Percentiles rank a stretch among this genome's conserved stretches.
These are phyloP conservation scores for Oemleria cerasiformis DNA, from an alignment of 306 rosid genomes.

Conservation along the genomic window DNA sequence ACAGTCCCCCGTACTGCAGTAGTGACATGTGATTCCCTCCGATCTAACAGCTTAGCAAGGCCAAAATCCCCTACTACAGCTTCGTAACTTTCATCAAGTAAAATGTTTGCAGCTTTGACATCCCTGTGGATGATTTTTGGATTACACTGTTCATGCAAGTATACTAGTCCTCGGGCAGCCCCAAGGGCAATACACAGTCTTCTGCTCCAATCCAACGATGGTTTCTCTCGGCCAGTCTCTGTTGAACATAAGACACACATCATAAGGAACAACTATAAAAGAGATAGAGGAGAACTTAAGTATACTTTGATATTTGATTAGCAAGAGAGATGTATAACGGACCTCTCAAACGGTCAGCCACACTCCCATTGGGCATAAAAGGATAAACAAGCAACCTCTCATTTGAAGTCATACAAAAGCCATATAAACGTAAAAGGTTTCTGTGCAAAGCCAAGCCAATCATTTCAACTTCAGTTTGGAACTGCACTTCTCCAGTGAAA, in stretches of 20 bases:
- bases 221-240: slow-evolving; percentile 69
- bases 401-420: slow-evolving; percentile 79
- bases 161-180: slow-evolving; percentile 87
- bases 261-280: slow-evolving; percentile 11
- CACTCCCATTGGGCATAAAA: slow-evolving; percentile 91
- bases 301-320: neutral
- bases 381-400: slow-evolving; percentile 97
- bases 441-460: slow-evolving; percentile 97
- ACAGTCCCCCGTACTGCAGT: slow-evolving; percentile 96
- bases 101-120: slow-evolving; percentile 96
- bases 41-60: slow-evolving; percentile 91
- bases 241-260: slow-evolving; percentile 15
- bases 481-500: slow-evolving; percentile 94
- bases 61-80: slow-evolving; percentile 99
- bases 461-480: slow-evolving; percentile 98
- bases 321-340: slow-evolving; percentile 29
- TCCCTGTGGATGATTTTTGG: slow-evolving; percentile 95
- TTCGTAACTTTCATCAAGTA: slow-evolving; percentile 87
- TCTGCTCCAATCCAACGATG: slow-evolving; percentile 85
- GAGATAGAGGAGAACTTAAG: slow-evolving; percentile 2
- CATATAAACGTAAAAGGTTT: slow-evolving; percentile 77
- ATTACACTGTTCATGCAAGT: slow-evolving; percentile 90
- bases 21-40: slow-evolving; percentile 94
- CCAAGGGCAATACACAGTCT: slow-evolving; percentile 71
- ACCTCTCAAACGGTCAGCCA: slow-evolving; percentile 97